These are phyloP conservation scores for Aspergillus bombycis DNA, from an alignment of 2,329 filamentous ascomycete species.

Conservation along the genomic window DNA sequence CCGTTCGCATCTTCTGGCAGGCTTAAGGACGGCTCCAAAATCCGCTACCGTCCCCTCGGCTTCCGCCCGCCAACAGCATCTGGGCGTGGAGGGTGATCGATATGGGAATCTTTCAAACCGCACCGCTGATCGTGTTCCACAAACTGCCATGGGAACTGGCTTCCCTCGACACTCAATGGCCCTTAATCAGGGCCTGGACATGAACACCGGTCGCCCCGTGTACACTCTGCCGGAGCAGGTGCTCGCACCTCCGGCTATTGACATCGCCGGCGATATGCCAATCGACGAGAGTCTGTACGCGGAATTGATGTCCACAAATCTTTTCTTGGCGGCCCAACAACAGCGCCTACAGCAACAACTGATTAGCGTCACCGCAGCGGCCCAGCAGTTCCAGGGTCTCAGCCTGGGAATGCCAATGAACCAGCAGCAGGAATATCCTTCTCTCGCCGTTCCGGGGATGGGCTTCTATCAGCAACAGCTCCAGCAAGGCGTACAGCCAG, in stretches of 20 bases:
- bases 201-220: slow-evolving; percentile 57
- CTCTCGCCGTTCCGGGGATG: slow-evolving; percentile 56
- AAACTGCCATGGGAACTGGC: slow-evolving; percentile 61
- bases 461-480: slow-evolving; percentile 68
- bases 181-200: slow-evolving; percentile 34
- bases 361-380: slow-evolving; percentile 77
- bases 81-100: slow-evolving; percentile 52
- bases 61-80: slow-evolving; percentile 61
- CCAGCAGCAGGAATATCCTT: slow-evolving; percentile 55
- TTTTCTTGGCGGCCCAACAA: slow-evolving; percentile 92
- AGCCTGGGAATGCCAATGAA: slow-evolving; percentile 59
- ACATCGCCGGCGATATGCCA: slow-evolving; percentile 68
- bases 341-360: slow-evolving; percentile 94
- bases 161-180: slow-evolving; percentile 52
- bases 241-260: slow-evolving; percentile 70
- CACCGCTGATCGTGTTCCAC: slow-evolving; percentile 54
- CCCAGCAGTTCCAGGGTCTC: slow-evolving; percentile 79
- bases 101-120: slow-evolving; percentile 50
- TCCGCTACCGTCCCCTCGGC: slow-evolving; percentile 72
- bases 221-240: slow-evolving; percentile 79
- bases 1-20: slow-evolving; percentile 90
- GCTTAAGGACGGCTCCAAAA: slow-evolving; percentile 91
- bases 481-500: slow-evolving; percentile 67
- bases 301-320: slow-evolving; percentile 85
- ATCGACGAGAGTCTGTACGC: slow-evolving; percentile 88